Percentiles rank a stretch among this genome's conserved stretches.
These are phyloP conservation scores for Forsythia viridissima DNA, from an alignment of 257 asterid species.

Conservation along the genomic window DNA sequence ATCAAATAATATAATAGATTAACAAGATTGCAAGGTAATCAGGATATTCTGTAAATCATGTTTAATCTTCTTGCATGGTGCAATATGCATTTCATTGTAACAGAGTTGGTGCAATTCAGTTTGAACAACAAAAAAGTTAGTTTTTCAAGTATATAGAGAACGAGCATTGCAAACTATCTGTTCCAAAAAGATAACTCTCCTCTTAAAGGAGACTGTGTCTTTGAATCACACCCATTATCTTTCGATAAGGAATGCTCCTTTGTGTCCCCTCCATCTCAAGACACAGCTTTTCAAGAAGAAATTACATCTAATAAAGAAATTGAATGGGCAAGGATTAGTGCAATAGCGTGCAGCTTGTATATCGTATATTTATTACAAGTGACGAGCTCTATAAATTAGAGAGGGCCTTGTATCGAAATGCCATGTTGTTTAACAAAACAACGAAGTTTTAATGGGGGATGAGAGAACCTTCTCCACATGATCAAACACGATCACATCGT, in stretches of 20 bases:
- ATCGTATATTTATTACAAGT: neutral
- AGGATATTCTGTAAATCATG: constrained; percentile 8
- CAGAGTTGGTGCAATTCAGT: neutral
- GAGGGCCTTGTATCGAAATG: neutral
- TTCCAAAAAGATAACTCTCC: neutral
- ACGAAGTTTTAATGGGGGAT: constrained; percentile 15
- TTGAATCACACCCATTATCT: neutral
- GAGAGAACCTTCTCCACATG: constrained; percentile 88
- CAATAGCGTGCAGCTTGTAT: constrained; percentile 18
- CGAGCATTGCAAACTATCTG: neutral
- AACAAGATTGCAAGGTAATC: neutral
- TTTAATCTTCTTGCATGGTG: neutral
- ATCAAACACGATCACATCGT: constrained; percentile 92
- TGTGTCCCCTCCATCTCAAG: neutral
- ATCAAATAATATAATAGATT: constrained; percentile 8
- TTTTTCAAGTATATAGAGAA: neutral
- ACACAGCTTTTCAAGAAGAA: constrained; percentile 1
- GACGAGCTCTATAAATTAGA: constrained; percentile 16
- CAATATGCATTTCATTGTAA: constrained; percentile 11
- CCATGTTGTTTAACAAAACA: neutral
- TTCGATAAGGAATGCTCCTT: neutral
- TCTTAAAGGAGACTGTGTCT: neutral
- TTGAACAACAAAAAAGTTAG: neutral
- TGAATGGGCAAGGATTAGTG: constrained; percentile 21
- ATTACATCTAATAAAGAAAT: constrained; percentile 8